Conservation (phyloP, 495 filamentous ascomycete species). For the Pseudevernia furfuracea region DNA sequence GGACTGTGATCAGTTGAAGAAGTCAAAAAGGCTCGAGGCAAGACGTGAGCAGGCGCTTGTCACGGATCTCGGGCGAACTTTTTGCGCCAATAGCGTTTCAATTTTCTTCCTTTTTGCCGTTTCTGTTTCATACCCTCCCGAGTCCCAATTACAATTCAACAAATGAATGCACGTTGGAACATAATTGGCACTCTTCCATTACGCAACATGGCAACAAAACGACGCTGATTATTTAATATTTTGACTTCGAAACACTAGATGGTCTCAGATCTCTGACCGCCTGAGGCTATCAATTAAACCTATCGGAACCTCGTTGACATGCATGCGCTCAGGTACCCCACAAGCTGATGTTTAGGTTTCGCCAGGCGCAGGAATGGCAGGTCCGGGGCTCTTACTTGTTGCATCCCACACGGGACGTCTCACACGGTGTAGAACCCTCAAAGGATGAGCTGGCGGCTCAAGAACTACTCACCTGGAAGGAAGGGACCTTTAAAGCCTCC, state of each 20-base stretch:
- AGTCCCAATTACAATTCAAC: background rate
- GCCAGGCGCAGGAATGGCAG: background rate
- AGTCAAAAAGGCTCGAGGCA: background rate
- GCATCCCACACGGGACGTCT: background rate
- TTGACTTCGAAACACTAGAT: background rate
- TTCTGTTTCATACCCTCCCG: too few species aligned
- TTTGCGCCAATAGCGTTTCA: background rate
- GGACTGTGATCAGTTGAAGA: background rate
- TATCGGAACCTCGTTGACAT: background rate
- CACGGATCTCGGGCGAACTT: background rate
- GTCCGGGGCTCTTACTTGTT: background rate
- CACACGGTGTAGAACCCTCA: background rate
- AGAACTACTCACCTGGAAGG: background rate
- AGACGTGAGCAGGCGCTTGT: background rate
- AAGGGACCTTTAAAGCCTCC: background rate
- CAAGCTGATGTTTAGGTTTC: background rate
- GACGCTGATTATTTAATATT: background rate
- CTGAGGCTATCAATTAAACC: background rate
- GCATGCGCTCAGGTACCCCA: background rate
- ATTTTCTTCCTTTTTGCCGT: background rate
- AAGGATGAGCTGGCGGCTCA: background rate
- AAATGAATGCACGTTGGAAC: background rate
- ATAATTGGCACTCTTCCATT: background rate
- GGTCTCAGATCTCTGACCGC: slow-evolving; percentile 1
- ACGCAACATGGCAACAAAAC: background rate